Conservation (phyloP, 2,329 filamentous ascomycete genomes). For the Paracorniculantispora psalliotae region DNA sequence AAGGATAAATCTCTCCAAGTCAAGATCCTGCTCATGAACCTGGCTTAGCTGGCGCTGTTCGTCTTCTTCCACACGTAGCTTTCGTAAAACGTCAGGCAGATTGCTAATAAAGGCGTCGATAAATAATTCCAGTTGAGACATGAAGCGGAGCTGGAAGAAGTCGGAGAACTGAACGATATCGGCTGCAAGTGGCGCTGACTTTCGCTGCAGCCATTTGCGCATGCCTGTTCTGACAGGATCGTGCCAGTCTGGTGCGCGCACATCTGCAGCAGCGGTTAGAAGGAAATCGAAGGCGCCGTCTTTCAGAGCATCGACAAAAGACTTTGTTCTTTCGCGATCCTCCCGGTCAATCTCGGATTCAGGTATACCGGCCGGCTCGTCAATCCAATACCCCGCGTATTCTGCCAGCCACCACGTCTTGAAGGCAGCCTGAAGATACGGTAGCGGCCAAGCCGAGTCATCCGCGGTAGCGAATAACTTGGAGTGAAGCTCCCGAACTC, state of each 20-base stretch:
- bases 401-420: slow-evolving; percentile 86
- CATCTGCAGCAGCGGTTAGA: slow-evolving; percentile 75
- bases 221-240: slow-evolving; percentile 81
- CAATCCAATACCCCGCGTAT: slow-evolving; percentile 84
- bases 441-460: slow-evolving; percentile 64
- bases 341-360: slow-evolving; percentile 63
- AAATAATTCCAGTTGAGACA: slow-evolving; percentile 80
- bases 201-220: slow-evolving; percentile 75
- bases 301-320: slow-evolving; percentile 69
- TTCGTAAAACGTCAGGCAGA: slow-evolving; percentile 85
- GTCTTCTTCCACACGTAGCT: slow-evolving; percentile 82
- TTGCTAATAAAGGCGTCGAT: slow-evolving; percentile 92
- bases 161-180: slow-evolving; percentile 66
- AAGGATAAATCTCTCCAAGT: slow-evolving; percentile 85
- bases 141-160: slow-evolving; percentile 67
- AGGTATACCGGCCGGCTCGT: slow-evolving; percentile 58
- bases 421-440: slow-evolving; percentile 73
- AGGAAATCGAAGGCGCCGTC: slow-evolving; percentile 93
- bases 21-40: slow-evolving; percentile 60
- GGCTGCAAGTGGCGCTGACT: slow-evolving; percentile 62
- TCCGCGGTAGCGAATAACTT: slow-evolving; percentile 63
- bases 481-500: slow-evolving; percentile 66
- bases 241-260: slow-evolving; percentile 77
- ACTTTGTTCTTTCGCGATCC: slow-evolving; percentile 60
- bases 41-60: slow-evolving; percentile 70